A percentile compares a stretch with the other conserved stretches of the same genome.
Conservation (phyloP, 2,329 filamentous ascomycete species). For the Fusarium longipes region DNA sequence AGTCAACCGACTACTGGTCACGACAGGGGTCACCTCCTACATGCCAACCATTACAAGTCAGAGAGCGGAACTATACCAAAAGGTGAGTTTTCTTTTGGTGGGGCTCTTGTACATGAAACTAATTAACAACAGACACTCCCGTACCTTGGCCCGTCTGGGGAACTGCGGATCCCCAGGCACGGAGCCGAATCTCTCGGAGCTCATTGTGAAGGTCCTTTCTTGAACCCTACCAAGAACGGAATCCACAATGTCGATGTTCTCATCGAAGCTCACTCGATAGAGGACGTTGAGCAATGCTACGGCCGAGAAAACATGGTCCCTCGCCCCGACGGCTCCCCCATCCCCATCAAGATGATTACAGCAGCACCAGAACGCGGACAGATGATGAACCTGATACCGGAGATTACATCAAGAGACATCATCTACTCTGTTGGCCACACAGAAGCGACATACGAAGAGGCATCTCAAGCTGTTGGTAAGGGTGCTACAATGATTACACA, state of each 20-base stretch:
- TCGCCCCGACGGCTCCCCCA: conserved; percentile 49
- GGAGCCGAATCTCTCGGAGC: conserved; percentile 90
- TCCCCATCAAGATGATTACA: conserved; percentile 81
- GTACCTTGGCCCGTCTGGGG: conserved; percentile 78
- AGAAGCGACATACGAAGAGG: conserved; percentile 87
- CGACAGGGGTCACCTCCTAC: conserved; percentile 89
- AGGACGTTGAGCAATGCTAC: conserved; percentile 77
- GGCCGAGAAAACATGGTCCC: conserved; percentile 73
- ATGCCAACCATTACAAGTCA: conserved; percentile 88
- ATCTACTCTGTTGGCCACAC: conserved; percentile 87
- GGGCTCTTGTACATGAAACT: conserved; percentile 38
- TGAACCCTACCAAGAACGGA: conserved; percentile 85
- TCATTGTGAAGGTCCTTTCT: conserved; percentile 91
- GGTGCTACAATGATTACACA: conserved; percentile 93
- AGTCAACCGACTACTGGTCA: conserved; percentile 77
- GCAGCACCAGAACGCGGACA: conserved; percentile 83
- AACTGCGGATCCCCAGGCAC: conserved; percentile 67
- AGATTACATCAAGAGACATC: conserved; percentile 73
- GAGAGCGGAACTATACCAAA: conserved; percentile 81
- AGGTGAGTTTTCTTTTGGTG: conserved; percentile 57
- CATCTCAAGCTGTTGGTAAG: conserved; percentile 74
- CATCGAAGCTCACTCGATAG: conserved; percentile 69
- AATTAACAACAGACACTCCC: conserved; percentile 69
- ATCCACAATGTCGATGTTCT: conserved; percentile 83
- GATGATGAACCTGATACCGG: conserved; percentile 75